Conservation (phyloP, 176 grass and related monocot species). For the Poa annua region DNA sequence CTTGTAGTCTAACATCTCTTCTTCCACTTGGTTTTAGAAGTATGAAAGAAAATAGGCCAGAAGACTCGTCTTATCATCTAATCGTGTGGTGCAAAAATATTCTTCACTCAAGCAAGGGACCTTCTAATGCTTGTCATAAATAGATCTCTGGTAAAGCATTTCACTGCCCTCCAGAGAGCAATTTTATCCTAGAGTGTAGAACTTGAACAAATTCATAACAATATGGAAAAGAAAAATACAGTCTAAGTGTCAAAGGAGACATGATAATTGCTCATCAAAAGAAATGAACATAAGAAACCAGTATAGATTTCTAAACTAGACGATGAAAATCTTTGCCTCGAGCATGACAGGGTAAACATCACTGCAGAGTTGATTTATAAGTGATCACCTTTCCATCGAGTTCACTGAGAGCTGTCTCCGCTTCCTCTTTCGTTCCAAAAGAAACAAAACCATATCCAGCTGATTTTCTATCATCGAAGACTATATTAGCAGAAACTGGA, state of each 20-base stretch:
- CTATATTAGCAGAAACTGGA: constrained; percentile 62
- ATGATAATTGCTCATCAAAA: constrained; percentile 11
- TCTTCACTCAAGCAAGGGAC: constrained; percentile 7
- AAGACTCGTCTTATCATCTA: constrained; percentile 12
- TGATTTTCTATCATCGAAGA: constrained; percentile 72
- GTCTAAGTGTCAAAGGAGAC: not conserved
- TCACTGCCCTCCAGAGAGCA: not conserved
- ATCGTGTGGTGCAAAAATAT: not conserved
- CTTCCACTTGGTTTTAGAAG: not conserved
- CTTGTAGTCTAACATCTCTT: constrained; percentile 15
- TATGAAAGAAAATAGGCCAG: not conserved
- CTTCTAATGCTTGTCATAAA: constrained; percentile 1
- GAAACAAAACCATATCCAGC: constrained; percentile 92
- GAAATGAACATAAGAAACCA: not conserved
- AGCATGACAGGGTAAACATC: constrained; percentile 14
- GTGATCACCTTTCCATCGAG: constrained; percentile 81
- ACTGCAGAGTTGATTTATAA: not conserved
- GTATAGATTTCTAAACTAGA: not conserved
- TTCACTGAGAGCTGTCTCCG: constrained; percentile 70
- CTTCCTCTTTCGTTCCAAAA: constrained; percentile 79
- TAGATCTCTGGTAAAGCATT: not conserved
- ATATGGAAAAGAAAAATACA: not conserved
- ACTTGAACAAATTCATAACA: constrained; percentile 1
- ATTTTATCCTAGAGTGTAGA: constrained; percentile 10
- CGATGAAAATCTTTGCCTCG: constrained; percentile 10